Evolutionary conservation across 2,329 filamentous ascomycete genomes (phyloP), one percentile per base, ranked within the genome.

Genomic region (Stagonosporopsis cucurbitacearum): DNA sequence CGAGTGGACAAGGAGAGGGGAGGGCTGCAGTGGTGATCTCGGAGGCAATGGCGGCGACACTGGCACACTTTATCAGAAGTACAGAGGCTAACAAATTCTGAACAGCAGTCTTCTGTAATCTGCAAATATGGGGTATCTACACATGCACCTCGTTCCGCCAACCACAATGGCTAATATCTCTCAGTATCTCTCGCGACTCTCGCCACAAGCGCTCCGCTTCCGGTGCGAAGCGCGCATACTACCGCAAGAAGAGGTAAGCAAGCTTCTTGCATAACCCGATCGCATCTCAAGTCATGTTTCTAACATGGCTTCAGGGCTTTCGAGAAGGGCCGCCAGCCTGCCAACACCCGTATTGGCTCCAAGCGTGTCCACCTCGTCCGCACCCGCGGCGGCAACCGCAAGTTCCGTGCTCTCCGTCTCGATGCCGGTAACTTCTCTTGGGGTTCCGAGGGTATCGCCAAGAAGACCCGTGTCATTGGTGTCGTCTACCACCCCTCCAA

Each of bases 201-300:
- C 92, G 95, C 86, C 95, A 99, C 89, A 99, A 99, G 91, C 93
- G 95, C 85, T 93, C 92, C 83, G 93, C 94, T 82, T 91, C 96
- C 81, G 96, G 95, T 87, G 95, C 96, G 79, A 99, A 99, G 80
- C 76, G 80, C 69, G 80, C 80, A 80, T 81, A 81, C 79, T 82
- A 82, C 74, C 80, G 80, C 78, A 82, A 82, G 80, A 82, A 82
- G 80, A 81, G 80, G 80, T 82, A 82, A 56, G 53, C 53, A 56
- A 56, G 47, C 53, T 56, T 56, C 53, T 56, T 81, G 79, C 78
- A 81, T 82, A 82, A 82, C 70, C 80, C 80, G 79, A 82, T 76
- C 73, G 79, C 76, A 71, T 72, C 90, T 89, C 90, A 81, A 86
- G 84, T 90, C 88, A 74, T 75, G 71, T 75, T 56, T 56, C 76